These are phyloP conservation scores for Haematococcus lacustris DNA, from an alignment of 139 green algal genomes.

Conservation along the genomic window DNA sequence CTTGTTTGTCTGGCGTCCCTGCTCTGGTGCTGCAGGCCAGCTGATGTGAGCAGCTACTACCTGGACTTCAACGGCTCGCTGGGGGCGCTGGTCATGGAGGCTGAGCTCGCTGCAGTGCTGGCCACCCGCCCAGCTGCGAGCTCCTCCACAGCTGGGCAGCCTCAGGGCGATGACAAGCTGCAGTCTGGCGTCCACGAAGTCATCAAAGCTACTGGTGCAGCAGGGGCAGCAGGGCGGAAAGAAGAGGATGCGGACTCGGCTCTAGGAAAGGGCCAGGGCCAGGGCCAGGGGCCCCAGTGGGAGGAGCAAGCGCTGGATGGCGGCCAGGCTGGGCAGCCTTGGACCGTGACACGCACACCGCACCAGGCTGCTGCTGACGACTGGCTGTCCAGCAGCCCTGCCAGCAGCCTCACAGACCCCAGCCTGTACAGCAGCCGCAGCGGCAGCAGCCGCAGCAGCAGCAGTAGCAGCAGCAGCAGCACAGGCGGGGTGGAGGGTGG, in stretches of 20 bases:
- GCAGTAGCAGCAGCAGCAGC: too few species aligned
- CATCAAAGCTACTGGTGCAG: not conserved
- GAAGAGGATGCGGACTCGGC: too few species aligned
- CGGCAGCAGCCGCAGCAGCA: not conserved
- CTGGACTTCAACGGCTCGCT: constrained; percentile 67
- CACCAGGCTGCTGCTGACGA: not conserved
- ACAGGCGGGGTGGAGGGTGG: too few species aligned
- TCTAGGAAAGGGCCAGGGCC: not conserved
- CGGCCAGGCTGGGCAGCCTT: not conserved
- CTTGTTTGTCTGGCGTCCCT: not conserved
- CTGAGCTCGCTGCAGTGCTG: constrained; percentile 33
- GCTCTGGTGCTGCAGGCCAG: not conserved
- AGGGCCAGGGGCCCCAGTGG: too few species aligned
- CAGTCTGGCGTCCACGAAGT: not conserved
- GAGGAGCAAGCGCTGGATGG: not conserved
- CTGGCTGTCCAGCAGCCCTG: not conserved
- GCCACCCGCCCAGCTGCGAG: not conserved
- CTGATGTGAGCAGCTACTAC: constrained; percentile 39
- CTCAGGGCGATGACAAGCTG: not conserved
- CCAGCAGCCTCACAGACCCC: not conserved
- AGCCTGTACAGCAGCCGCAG: not conserved
- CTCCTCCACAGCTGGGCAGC: too few species aligned
- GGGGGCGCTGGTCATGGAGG: constrained; percentile 51
- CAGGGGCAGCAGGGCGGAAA: not conserved
- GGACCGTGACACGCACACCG: not conserved